phyloP scores from a whole-genome alignment of 352 stramenopile species.

The Globisporangium acanthophoron region DNA sequence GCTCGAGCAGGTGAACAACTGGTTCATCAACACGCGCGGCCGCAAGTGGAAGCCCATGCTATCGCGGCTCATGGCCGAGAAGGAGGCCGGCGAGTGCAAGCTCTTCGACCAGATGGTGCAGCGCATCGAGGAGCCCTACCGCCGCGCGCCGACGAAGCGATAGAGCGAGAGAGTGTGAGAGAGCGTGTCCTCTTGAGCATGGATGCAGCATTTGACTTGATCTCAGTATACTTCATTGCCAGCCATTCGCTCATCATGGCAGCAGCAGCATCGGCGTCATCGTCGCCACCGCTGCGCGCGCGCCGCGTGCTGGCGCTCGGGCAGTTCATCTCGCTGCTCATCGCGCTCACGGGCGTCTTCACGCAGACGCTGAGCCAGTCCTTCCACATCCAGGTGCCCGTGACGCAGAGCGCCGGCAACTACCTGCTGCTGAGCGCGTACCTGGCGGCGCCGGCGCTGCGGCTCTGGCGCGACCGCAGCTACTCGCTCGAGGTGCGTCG shows the following conservation, averaged over 20 bases:
- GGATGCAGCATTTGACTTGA: not conserved
- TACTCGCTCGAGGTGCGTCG: constrained; percentile 41
- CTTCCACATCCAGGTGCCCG: constrained; percentile 75
- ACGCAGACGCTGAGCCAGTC: constrained; percentile 76
- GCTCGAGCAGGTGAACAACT: constrained; percentile 86
- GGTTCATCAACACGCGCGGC: constrained; percentile 85
- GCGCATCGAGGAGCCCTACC: constrained; percentile 75
- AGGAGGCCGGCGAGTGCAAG: constrained; percentile 47
- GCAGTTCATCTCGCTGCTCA: constrained; percentile 87
- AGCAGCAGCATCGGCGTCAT: no score
- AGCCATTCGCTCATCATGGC: not conserved
- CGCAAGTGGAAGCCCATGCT: constrained; percentile 87
- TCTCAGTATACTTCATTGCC: not conserved
- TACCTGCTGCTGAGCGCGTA: constrained; percentile 66
- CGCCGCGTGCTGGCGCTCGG: constrained; percentile 62
- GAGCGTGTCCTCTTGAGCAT: not conserved
- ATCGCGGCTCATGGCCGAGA: constrained; percentile 60
- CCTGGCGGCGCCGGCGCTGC: constrained; percentile 36
- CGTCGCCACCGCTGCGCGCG: not conserved
- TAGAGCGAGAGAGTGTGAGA: constrained; percentile 3
- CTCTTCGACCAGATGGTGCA: constrained; percentile 76
- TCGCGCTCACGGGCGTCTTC: constrained; percentile 85
- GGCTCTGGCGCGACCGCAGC: constrained; percentile 30
- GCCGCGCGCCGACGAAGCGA: constrained; percentile 20
- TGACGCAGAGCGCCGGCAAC: constrained; percentile 68